Base-by-base conservation (phyloP, 257 asterid species). In the Agastache rugosa region DNA sequence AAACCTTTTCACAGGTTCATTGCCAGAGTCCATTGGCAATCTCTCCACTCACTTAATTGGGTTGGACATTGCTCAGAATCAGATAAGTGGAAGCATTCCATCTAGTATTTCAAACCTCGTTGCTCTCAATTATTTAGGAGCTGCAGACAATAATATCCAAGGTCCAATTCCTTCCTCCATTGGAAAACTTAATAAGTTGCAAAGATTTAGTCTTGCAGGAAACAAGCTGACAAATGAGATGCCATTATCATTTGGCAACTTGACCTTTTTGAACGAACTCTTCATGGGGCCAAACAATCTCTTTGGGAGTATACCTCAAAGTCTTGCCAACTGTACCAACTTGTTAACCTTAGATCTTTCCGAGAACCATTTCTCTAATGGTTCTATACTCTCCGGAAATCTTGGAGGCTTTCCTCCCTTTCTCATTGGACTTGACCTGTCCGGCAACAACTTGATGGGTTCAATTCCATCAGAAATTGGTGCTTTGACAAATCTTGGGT, bases 31-130 rank as follows among this genome's bases (percentile, higher is more conserved):
- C 2, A 22, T 83, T 29, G 77, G 64, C 10, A 87, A 87, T 45
- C 63, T 87, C 4, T 11, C 89, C 1, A 29, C 14, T 11, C 6
- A 39, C 2, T 63, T 84, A 23, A 4, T 4, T 8, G 10, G 7
- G 1, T 3, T 86, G 16, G 29, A 10, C 1, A 35, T 77, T 10
- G 53, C 27, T 2, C 2, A 11, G n/a, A 84, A 79, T 45, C 76
- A 76, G 42, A 19, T 86, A 4, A 74, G 67, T 1, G 91, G 91
- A 27, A 56, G 74, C 47, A 75, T 87, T 51, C 89, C 86, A 11
- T 11, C 25, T 4, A 82, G 71, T 37, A 76, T 87, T 20, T 71
- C 53, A 23, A 72, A 81, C 39, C 82, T 86, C 58, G 27, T 45
- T n/a, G 29, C n/a, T 4, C 29, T 34, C 55, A 4, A 41, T 80